Evolutionary conservation across 441 rosid genomes (phyloP).

Genomic region (Eutrema salsugineum): DNA sequence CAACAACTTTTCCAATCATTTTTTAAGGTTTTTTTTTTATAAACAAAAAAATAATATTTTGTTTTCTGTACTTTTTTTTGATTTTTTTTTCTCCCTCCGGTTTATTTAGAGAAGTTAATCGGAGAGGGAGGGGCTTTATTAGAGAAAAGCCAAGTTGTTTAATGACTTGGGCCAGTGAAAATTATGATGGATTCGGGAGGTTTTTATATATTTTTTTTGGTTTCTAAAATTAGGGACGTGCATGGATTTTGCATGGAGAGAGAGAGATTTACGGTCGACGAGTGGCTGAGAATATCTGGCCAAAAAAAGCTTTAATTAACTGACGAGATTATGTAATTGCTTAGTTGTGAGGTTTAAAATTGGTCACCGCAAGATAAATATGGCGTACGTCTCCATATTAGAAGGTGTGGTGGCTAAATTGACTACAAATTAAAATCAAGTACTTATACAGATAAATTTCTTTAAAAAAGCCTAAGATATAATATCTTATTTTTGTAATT

Average conservation of each 20-base stretch:
- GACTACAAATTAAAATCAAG: neutral
- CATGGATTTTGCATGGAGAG: constrained; percentile 17
- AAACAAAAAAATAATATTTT: neutral
- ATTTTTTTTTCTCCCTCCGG: constrained; percentile 25
- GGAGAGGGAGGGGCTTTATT: constrained; percentile 38
- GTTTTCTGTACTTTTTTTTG: neutral
- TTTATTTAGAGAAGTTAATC: constrained; percentile 20
- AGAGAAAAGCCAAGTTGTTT: constrained; percentile 31
- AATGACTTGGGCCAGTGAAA: constrained; percentile 32
- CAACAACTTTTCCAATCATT: constrained; percentile 50
- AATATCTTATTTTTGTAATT: neutral
- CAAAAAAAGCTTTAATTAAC: neutral
- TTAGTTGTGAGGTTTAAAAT: constrained; percentile 24
- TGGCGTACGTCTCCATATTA: neutral
- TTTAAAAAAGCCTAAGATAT: too few species aligned
- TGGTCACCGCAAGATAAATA: constrained; percentile 10
- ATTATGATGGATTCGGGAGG: neutral
- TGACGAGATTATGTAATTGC: neutral
- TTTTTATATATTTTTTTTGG: constrained; percentile 16
- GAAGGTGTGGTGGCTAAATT: constrained; percentile 5
- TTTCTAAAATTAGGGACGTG: constrained; percentile 24
- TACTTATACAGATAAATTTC: neutral
- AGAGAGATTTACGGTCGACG: constrained; percentile 13
- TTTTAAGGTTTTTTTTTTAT: neutral
- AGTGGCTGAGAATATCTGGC: constrained; percentile 12